Evolutionary conservation across 805 yeast genomes (phyloP).

Genomic region (Saturnispora hagleri): DNA sequence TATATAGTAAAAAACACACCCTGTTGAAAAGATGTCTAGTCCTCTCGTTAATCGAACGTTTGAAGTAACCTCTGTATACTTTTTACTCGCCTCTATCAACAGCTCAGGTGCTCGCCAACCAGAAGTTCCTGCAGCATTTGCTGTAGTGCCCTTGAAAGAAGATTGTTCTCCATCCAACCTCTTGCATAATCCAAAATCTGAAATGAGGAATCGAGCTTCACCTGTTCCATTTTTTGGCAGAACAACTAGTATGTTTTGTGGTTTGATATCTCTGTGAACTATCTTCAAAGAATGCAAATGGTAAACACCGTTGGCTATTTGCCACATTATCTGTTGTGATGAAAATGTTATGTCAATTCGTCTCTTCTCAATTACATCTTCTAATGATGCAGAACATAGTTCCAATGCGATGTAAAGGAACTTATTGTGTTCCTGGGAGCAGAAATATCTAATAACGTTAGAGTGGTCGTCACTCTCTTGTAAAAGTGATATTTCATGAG

Average conservation of each 20-base stretch:
- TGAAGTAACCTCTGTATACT: constrained; percentile 8
- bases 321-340: constrained; percentile 51
- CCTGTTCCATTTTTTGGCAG: constrained; percentile 40
- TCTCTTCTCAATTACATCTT: constrained; percentile 62
- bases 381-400: constrained; percentile 80
- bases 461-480: constrained; percentile 97
- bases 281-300: constrained; percentile 85
- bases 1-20: constrained; percentile 88
- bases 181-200: constrained; percentile 95
- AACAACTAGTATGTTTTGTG: constrained; percentile 85
- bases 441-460: constrained; percentile 85
- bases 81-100: constrained; percentile 22
- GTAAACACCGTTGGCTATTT: constrained; percentile 74
- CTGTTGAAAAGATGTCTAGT: constrained; percentile 88
- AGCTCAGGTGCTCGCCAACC: constrained; percentile 99
- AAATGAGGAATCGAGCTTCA: constrained; percentile 60
- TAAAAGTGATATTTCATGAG: constrained; percentile 76
- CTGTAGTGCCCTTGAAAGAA: constrained; percentile 85
- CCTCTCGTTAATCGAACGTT: constrained; percentile 71
- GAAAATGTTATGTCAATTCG: constrained; percentile 33
- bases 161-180: constrained; percentile 87
- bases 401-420: constrained; percentile 91
- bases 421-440: constrained; percentile 83
- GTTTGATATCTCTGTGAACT: constrained; percentile 91
- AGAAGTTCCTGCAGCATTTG: constrained; percentile 90